Evolutionary conservation across 257 asterid genomes (phyloP).

Genomic region (Solanum appendiculatum): DNA sequence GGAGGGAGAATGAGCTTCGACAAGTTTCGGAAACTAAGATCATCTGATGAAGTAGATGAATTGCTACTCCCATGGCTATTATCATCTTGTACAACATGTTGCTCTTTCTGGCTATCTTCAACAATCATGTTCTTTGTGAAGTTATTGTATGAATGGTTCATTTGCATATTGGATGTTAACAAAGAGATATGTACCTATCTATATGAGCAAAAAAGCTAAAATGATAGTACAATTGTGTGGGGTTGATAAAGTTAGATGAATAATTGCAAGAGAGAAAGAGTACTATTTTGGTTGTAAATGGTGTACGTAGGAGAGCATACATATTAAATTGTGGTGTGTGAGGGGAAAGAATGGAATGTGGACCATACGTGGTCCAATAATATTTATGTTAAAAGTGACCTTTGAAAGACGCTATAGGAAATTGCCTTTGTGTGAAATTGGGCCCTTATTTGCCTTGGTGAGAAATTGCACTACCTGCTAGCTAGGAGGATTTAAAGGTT

Average conservation of each 20-base stretch:
- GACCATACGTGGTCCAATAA: neutral
- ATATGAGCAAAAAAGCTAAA: neutral
- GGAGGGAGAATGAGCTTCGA: conserved; percentile 84
- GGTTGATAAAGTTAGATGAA: neutral
- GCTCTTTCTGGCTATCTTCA: neutral
- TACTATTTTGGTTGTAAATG: neutral
- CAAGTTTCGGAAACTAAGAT: conserved; percentile 44
- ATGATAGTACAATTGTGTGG: neutral
- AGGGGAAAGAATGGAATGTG: neutral
- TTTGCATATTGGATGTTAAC: neutral
- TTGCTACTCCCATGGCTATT: neutral
- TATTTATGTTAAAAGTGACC: neutral
- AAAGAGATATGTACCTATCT: neutral
- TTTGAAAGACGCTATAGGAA: neutral
- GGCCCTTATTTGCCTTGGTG: neutral
- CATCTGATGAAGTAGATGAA: conserved; percentile 6
- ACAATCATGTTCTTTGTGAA: neutral
- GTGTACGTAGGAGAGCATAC: neutral
- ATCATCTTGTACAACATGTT: neutral
- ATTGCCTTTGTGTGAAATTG: neutral
- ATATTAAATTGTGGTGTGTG: neutral
- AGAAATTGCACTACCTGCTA: neutral
- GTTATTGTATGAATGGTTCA: neutral
- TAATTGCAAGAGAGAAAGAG: neutral
- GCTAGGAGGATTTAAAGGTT: neutral